These are phyloP conservation scores for Isatis lusitanica DNA, from an alignment of 441 rosid species.

Conservation along the genomic window DNA sequence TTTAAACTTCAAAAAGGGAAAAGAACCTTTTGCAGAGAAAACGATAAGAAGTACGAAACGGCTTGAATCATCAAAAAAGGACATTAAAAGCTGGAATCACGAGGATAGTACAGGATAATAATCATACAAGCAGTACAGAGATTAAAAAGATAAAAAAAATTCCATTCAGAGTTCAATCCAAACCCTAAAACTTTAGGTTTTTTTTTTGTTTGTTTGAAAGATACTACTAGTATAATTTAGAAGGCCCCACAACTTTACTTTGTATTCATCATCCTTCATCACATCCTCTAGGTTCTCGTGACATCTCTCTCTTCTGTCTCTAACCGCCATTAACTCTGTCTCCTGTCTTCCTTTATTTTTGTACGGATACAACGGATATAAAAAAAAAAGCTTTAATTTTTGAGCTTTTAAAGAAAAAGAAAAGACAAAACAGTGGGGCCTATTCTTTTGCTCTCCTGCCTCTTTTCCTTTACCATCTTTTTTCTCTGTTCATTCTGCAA, in stretches of 20 bases:
- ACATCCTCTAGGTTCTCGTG: constrained; percentile 39
- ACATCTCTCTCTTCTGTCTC: constrained; percentile 14
- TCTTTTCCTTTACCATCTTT: neutral
- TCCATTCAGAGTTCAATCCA: neutral
- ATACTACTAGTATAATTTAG: constrained; percentile 14
- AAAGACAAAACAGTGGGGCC: constrained; percentile 4
- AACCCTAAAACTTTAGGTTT: constrained; percentile 7
- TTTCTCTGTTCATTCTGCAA: neutral
- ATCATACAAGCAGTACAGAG: neutral
- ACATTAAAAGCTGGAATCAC: constrained; percentile 14
- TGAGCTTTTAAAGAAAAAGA: neutral
- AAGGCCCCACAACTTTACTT: constrained; percentile 22
- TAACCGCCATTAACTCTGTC: constrained; percentile 9
- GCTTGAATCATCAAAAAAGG: constrained; percentile 14
- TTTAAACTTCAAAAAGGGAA: neutral
- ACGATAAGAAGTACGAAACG: constrained; percentile 7
- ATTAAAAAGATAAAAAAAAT: neutral
- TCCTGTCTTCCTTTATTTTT: constrained; percentile 2
- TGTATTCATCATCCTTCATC: constrained; percentile 22
- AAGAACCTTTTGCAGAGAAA: constrained; percentile 7
- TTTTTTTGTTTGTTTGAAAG: neutral
- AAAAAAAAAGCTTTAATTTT: neutral
- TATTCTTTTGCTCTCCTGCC: neutral
- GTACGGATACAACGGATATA: constrained; percentile 35
- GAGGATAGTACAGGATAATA: constrained; percentile 11